Conservation (phyloP, 306 rosid genomes). For the Prunus fruticosa region DNA sequence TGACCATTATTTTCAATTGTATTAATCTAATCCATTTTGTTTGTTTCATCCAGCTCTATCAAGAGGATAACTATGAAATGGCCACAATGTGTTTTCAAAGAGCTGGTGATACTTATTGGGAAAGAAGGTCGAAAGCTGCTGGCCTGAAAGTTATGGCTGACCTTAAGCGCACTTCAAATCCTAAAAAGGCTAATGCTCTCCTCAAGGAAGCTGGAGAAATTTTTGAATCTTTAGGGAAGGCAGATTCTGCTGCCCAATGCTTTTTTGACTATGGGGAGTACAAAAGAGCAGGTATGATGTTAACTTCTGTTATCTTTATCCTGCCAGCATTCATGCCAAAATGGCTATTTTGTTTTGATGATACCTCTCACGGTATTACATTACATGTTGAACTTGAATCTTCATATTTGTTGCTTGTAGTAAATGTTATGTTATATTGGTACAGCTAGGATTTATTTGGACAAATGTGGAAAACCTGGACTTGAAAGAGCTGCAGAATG, state of each 20-base stretch:
- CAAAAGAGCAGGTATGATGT: constrained; percentile 59
- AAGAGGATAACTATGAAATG: constrained; percentile 61
- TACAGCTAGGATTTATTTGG: constrained; percentile 55
- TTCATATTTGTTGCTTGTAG: too few species aligned
- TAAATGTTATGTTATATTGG: background rate
- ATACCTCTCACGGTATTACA: too few species aligned
- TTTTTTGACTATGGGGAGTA: constrained; percentile 60
- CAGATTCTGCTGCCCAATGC: constrained; percentile 63
- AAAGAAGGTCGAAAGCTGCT: constrained; percentile 62
- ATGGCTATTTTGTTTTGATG: too few species aligned
- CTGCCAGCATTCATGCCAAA: background rate
- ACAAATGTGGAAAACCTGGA: constrained; percentile 50
- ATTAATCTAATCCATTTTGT: background rate
- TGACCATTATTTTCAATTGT: too few species aligned
- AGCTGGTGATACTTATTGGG: constrained; percentile 75
- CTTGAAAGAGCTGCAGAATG: constrained; percentile 68
- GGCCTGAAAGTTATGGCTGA: constrained; percentile 61
- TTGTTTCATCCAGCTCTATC: constrained; percentile 42
- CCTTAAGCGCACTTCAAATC: constrained; percentile 35
- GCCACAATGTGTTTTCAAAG: constrained; percentile 80
- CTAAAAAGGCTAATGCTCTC: constrained; percentile 42
- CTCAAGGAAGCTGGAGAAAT: constrained; percentile 76
- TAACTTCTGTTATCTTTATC: too few species aligned
- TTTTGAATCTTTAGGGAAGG: constrained; percentile 59
- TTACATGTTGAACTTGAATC: too few species aligned